Evolutionary conservation across 169 alveolate species (phyloP).

Genomic region (Plasmodium chabaudi): DNA sequence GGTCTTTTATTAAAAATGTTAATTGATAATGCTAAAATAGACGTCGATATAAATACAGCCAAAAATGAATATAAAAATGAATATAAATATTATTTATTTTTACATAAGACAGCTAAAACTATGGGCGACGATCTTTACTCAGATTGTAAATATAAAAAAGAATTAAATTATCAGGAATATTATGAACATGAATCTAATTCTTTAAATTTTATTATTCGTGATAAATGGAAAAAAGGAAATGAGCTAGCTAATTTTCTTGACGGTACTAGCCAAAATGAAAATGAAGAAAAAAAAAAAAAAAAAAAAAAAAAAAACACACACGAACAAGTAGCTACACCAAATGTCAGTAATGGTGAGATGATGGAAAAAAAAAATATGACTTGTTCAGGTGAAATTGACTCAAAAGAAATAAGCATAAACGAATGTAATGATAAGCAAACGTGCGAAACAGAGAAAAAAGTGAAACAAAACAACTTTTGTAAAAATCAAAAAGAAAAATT

Average conservation of each 20-base stretch:
- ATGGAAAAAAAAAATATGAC: conserved; percentile 10
- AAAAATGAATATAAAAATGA: conserved; percentile 78
- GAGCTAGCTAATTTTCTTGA: conserved; percentile 31
- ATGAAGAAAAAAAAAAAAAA: conserved; percentile 44
- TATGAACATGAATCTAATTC: conserved; percentile 69
- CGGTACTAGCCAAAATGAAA: conserved; percentile 8
- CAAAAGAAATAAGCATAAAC: background rate
- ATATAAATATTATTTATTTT: conserved; percentile 65
- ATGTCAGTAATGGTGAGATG: no score
- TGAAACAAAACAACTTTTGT: conserved; percentile 43
- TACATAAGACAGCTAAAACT: conserved; percentile 53
- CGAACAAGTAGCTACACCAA: no score
- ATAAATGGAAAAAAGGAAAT: conserved; percentile 11
- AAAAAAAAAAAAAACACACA: conserved; percentile 13
- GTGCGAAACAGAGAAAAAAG: background rate
- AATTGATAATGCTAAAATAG: conserved; percentile 80
- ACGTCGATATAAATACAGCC: conserved; percentile 82
- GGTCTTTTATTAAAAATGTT: conserved; percentile 82
- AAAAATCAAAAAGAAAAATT: conserved; percentile 49
- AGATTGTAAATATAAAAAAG: conserved; percentile 65
- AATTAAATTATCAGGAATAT: conserved; percentile 49
- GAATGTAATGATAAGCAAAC: background rate
- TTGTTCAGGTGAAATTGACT: background rate
- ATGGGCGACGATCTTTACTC: conserved; percentile 13
- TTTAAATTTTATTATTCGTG: conserved; percentile 65